Evolutionary conservation across 2,329 filamentous ascomycete genomes (phyloP).

Genomic region (Microsporum canis): DNA sequence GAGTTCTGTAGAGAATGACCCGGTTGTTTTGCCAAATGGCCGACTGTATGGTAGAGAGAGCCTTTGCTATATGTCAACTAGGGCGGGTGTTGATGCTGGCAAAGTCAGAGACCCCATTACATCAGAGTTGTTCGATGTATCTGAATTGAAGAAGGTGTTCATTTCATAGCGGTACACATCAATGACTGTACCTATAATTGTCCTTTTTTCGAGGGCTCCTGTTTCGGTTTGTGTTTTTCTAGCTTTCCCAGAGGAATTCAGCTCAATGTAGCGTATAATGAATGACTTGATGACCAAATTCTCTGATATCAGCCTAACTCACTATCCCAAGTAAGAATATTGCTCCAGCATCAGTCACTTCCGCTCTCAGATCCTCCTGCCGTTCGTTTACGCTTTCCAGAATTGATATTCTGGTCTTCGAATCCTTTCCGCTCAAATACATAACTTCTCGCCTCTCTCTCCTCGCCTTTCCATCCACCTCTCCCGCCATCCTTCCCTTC

Average conservation of each 20-base stretch:
- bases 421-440: slow-evolving; percentile 35
- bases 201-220: not conserved
- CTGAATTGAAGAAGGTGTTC: slow-evolving; percentile 72
- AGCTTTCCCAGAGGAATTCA: not conserved
- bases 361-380: slow-evolving; percentile 29
- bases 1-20: slow-evolving; percentile 79
- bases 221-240: not conserved
- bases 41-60: slow-evolving; percentile 69
- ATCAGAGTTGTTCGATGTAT: slow-evolving; percentile 52
- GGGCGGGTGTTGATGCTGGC: slow-evolving; percentile 51
- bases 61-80: slow-evolving; percentile 65
- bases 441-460: slow-evolving; percentile 37
- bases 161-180: slow-evolving; percentile 51
- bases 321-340: not conserved
- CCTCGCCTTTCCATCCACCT: slow-evolving; percentile 38
- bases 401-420: slow-evolving; percentile 20
- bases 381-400: slow-evolving; percentile 14
- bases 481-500: slow-evolving; percentile 28
- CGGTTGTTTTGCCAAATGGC: slow-evolving; percentile 76
- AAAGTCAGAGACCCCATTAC: slow-evolving; percentile 69
- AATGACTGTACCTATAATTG: not conserved
- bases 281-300: not conserved
- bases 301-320: not conserved
- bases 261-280: not conserved
- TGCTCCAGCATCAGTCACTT: slow-evolving; percentile 15